Conservation (phyloP, 2,329 filamentous ascomycete genomes). For the Metarhizium sp. region DNA sequence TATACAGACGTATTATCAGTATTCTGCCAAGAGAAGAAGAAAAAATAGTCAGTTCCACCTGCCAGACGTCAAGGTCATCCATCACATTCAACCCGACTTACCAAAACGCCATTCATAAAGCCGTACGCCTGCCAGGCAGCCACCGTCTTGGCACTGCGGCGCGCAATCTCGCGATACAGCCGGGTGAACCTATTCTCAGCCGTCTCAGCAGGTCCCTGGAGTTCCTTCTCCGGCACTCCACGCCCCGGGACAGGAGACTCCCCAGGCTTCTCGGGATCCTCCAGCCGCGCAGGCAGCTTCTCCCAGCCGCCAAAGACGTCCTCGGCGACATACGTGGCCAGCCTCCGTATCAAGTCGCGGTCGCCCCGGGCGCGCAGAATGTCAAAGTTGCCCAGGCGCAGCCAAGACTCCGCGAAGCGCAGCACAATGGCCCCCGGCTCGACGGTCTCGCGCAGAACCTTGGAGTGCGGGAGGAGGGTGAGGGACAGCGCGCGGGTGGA, state of each 20-base stretch:
- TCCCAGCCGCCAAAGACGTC: slow-evolving; percentile 86
- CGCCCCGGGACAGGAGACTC: slow-evolving; percentile 34
- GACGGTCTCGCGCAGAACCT: slow-evolving; percentile 66
- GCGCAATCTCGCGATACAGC: slow-evolving; percentile 78
- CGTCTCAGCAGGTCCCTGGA: slow-evolving; percentile 58
- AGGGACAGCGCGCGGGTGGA: slow-evolving; percentile 80
- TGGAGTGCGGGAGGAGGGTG: slow-evolving; percentile 62
- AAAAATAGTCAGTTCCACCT: slow-evolving; percentile 10
- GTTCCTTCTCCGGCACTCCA: slow-evolving; percentile 43
- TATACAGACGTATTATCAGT: slow-evolving; percentile 94
- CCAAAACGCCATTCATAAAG: slow-evolving; percentile 95
- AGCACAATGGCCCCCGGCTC: slow-evolving; percentile 91
- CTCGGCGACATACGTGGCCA: slow-evolving; percentile 79
- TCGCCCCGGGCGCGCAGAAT: slow-evolving; percentile 78
- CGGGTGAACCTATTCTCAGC: slow-evolving; percentile 81
- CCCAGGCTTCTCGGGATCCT: slow-evolving; percentile 38
- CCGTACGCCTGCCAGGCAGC: slow-evolving; percentile 95
- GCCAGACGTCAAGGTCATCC: background rate
- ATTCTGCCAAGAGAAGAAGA: slow-evolving; percentile 38
- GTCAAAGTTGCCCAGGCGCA: slow-evolving; percentile 93
- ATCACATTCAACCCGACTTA: slow-evolving; percentile 11
- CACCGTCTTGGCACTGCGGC: slow-evolving; percentile 78
- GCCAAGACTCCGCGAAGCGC: slow-evolving; percentile 84
- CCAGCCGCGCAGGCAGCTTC: slow-evolving; percentile 56
- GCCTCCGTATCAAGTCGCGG: slow-evolving; percentile 57